Evolutionary conservation across 495 filamentous ascomycete genomes (phyloP).

Genomic region (Wilcoxina mikolae): DNA sequence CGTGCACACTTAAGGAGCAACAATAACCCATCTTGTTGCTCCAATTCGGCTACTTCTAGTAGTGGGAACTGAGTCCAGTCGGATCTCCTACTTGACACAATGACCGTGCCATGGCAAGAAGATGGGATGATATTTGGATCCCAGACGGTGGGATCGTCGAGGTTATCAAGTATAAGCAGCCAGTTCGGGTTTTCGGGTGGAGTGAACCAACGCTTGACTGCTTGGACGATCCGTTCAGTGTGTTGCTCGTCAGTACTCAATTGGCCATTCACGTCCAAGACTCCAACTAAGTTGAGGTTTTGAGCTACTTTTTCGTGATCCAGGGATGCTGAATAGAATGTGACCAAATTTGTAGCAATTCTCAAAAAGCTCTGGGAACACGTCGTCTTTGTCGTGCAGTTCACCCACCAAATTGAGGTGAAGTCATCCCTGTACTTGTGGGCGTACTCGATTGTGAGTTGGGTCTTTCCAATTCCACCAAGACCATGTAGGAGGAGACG

Average conservation of each 20-base stretch:
- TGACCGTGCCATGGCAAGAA: not conserved
- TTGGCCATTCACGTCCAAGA: not conserved
- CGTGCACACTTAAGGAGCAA: conserved; percentile 3
- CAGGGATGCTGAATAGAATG: not conserved
- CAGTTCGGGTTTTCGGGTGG: conserved; percentile 1
- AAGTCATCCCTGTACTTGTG: not conserved
- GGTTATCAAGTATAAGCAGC: conserved; percentile 16
- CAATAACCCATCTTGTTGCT: not conserved
- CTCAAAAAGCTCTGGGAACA: not conserved
- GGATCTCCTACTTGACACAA: conserved; percentile 10
- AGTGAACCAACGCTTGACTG: conserved; percentile 8
- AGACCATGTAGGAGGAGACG: not conserved
- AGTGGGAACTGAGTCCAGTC: not conserved
- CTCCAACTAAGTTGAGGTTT: not conserved
- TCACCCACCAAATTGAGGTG: conserved; percentile 11
- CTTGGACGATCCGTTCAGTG: not conserved
- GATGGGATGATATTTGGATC: conserved; percentile 4
- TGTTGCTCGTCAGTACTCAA: not conserved
- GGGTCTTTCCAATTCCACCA: conserved; percentile 12
- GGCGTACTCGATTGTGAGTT: conserved; percentile 8
- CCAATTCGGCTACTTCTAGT: conserved; percentile 3
- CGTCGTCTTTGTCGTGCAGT: conserved; percentile 7
- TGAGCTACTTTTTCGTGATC: not conserved
- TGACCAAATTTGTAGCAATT: conserved; percentile 2
- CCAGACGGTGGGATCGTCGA: conserved; percentile 9